phyloP scores from a whole-genome alignment of 2,329 filamentous ascomycete species.

The Botrytis paeoniae region DNA sequence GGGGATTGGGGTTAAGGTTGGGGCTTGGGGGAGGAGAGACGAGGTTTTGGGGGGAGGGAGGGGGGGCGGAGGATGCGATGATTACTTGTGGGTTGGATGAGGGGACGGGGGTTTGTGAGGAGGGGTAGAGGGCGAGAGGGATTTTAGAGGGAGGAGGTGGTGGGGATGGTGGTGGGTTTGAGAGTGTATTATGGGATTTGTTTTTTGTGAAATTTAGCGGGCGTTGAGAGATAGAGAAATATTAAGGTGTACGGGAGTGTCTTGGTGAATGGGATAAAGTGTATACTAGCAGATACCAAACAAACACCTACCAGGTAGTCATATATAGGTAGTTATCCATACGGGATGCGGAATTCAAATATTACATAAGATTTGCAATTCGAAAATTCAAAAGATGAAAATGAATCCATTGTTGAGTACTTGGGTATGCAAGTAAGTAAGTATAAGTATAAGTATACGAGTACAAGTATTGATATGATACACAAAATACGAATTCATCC shows the following conservation, averaged over 20 bases:
- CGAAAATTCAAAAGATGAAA: background rate
- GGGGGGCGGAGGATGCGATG: background rate
- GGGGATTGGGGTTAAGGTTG: background rate
- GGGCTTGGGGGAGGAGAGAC: background rate
- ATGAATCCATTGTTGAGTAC: background rate
- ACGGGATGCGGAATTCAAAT: background rate
- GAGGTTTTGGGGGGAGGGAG: background rate
- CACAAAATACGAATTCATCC: background rate
- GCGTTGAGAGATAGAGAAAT: background rate
- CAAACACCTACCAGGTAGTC: background rate
- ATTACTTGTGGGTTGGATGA: constrained; percentile 11
- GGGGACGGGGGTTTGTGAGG: constrained; percentile 11
- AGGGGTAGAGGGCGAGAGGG: background rate
- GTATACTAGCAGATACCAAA: background rate
- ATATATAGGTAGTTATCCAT: too few relatives aligned
- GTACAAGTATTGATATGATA: background rate
- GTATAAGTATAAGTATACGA: too few relatives aligned
- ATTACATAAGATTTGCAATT: background rate
- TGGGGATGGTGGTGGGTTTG: background rate
- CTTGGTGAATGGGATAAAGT: background rate
- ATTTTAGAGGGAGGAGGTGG: background rate
- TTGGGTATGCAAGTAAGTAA: too few relatives aligned
- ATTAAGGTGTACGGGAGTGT: background rate
- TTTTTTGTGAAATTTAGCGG: background rate
- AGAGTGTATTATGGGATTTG: background rate